Percentiles rank a stretch among this genome's conserved stretches.
Conservation (phyloP, 2,329 filamentous ascomycete species). For the Colletotrichum karsti region DNA sequence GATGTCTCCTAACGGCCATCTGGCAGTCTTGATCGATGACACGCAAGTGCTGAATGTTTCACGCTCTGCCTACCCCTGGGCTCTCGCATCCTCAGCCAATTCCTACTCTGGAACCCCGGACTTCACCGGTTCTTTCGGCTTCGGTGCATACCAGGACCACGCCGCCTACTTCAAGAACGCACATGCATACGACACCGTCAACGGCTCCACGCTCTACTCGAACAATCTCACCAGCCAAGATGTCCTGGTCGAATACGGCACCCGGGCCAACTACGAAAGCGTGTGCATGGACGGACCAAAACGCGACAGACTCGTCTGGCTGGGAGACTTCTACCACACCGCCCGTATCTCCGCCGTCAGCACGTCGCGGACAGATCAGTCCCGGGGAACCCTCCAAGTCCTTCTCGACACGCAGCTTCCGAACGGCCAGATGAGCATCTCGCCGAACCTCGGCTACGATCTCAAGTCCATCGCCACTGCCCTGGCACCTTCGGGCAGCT, state of each 20-base stretch:
- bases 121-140: constrained; percentile 44
- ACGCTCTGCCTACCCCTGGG: constrained; percentile 18
- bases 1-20: constrained; percentile 34
- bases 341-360: constrained; percentile 42
- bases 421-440: constrained; percentile 26
- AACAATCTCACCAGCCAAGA: constrained; percentile 37
- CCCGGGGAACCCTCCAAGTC: constrained; percentile 42
- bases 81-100: not conserved
- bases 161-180: constrained; percentile 45
- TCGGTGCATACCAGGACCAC: constrained; percentile 51
- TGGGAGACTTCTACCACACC: constrained; percentile 61
- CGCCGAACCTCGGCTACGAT: constrained; percentile 26
- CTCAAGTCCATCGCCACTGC: not conserved
- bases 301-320: constrained; percentile 67
- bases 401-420: constrained; percentile 32
- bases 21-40: constrained; percentile 38
- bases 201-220: constrained; percentile 42
- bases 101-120: not conserved
- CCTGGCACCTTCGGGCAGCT: not conserved
- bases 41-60: constrained; percentile 31
- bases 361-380: constrained; percentile 44
- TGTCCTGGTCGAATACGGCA: constrained; percentile 45
- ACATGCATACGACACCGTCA: constrained; percentile 30
- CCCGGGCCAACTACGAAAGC: constrained; percentile 38
- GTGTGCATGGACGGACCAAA: constrained; percentile 61